These are phyloP conservation scores for Trametes hirsuta DNA, from an alignment of 1,284 basidiomycete species.

Conservation along the genomic window DNA sequence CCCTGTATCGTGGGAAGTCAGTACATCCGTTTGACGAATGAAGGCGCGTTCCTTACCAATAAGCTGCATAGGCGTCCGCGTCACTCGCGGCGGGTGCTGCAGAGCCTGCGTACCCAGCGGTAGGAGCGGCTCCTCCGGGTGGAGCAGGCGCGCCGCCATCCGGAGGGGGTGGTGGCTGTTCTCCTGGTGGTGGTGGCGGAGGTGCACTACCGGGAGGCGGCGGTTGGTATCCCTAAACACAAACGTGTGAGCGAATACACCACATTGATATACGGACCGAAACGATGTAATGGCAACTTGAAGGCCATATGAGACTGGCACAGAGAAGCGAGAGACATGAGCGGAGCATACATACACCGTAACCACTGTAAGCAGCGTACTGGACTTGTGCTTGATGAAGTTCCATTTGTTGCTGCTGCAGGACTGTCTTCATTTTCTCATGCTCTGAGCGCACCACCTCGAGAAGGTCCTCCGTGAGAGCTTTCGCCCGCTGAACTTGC, in stretches of 20 bases:
- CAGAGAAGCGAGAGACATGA: conserved; percentile 25
- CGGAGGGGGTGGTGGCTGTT: conserved; percentile 59
- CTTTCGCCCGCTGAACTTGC: conserved; percentile 86
- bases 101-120: conserved; percentile 34
- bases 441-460: conserved; percentile 86
- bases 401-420: conserved; percentile 80
- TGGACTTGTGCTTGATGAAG: conserved; percentile 79
- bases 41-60: conserved; percentile 54
- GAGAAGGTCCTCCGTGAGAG: conserved; percentile 87
- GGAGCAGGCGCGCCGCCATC: conserved; percentile 48
- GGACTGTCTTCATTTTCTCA: conserved; percentile 69
- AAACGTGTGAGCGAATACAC: conserved; percentile 30
- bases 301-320: conserved; percentile 22
- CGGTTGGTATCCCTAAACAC: conserved; percentile 59
- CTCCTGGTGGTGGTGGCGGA: conserved; percentile 65
- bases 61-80: conserved; percentile 66
- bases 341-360: conserved; percentile 53
- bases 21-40: not conserved
- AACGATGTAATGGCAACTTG: conserved; percentile 29
- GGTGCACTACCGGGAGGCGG: conserved; percentile 62
- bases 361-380: conserved; percentile 72
- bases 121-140: conserved; percentile 29
- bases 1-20: conserved; percentile 49
- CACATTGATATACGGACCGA: conserved; percentile 33
- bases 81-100: conserved; percentile 53